These are phyloP conservation scores for Aspergillus persii DNA, from an alignment of 2,329 filamentous ascomycete species.

Conservation along the genomic window DNA sequence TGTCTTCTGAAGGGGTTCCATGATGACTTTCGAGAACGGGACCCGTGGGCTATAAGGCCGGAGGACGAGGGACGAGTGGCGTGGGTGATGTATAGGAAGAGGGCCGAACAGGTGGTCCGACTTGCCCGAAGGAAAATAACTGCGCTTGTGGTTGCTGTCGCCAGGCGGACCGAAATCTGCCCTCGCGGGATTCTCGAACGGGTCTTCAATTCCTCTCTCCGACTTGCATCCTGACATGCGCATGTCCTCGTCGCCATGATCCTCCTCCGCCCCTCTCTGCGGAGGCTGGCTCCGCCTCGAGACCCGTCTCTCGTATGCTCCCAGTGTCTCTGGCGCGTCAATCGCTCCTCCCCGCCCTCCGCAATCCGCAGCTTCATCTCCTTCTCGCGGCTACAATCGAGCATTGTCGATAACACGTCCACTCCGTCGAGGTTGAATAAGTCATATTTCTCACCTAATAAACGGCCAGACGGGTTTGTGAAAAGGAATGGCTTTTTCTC, in stretches of 20 bases:
- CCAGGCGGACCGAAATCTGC: slow-evolving; percentile 26
- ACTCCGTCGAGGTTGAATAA: slow-evolving; percentile 31
- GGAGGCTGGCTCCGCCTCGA: slow-evolving; percentile 31
- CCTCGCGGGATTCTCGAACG: slow-evolving; percentile 16
- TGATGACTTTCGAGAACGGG: slow-evolving; percentile 17
- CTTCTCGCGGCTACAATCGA: slow-evolving; percentile 30
- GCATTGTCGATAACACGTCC: slow-evolving; percentile 26
- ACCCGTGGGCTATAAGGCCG: neutral
- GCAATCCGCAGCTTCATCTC: slow-evolving; percentile 31
- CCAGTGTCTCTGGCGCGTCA: slow-evolving; percentile 30
- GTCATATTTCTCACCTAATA: slow-evolving; percentile 42
- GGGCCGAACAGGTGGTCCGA: neutral
- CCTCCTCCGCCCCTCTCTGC: slow-evolving; percentile 36
- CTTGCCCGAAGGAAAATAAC: neutral
- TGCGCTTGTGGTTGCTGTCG: slow-evolving; percentile 31
- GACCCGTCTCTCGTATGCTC: slow-evolving; percentile 33
- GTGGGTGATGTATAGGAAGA: neutral
- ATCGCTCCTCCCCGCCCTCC: slow-evolving; percentile 16
- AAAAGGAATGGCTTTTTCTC: slow-evolving; percentile 26
- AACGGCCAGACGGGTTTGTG: slow-evolving; percentile 17
- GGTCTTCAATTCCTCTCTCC: neutral
- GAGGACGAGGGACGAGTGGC: too few relatives aligned
- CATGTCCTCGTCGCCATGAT: slow-evolving; percentile 31
- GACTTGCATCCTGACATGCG: slow-evolving; percentile 4
- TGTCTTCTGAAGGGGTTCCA: slow-evolving; percentile 43